These are phyloP conservation scores for Davidsoniella australis DNA, from an alignment of 2,329 filamentous ascomycete genomes.

Conservation along the genomic window DNA sequence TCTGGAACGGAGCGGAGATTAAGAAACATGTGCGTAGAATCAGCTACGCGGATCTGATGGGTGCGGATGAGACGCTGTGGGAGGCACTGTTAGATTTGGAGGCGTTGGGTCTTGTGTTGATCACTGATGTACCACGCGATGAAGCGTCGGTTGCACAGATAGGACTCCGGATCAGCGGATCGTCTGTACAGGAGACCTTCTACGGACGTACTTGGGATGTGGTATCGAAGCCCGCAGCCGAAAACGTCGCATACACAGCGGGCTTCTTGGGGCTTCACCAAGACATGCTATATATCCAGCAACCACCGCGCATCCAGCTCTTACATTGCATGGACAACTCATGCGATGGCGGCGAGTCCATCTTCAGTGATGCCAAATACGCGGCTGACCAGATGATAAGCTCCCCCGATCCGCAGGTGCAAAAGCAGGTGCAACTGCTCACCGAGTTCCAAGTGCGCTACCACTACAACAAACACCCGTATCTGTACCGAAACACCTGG, in stretches of 20 bases:
- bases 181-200: constrained; percentile 63
- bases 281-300: constrained; percentile 73
- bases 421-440: constrained; percentile 23
- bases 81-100: constrained; percentile 45
- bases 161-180: constrained; percentile 48
- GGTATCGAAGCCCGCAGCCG: constrained; percentile 59
- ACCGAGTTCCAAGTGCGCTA: constrained; percentile 35
- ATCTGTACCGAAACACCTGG: constrained; percentile 43
- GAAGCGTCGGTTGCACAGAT: constrained; percentile 50
- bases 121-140: constrained; percentile 55
- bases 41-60: constrained; percentile 56
- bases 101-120: constrained; percentile 56
- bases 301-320: constrained; percentile 68
- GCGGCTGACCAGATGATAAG: constrained; percentile 31
- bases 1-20: constrained; percentile 27
- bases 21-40: constrained; percentile 35
- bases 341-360: constrained; percentile 61
- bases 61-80: constrained; percentile 36
- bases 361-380: constrained; percentile 63
- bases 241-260: constrained; percentile 84
- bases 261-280: constrained; percentile 76
- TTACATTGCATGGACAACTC: constrained; percentile 79
- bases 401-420: constrained; percentile 8
- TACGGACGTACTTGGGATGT: constrained; percentile 90
- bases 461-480: constrained; percentile 49